Percentiles rank a stretch among this genome's conserved stretches.
These are phyloP conservation scores for Poa annua DNA, from an alignment of 176 grass and related monocot genomes.

Conservation along the genomic window DNA sequence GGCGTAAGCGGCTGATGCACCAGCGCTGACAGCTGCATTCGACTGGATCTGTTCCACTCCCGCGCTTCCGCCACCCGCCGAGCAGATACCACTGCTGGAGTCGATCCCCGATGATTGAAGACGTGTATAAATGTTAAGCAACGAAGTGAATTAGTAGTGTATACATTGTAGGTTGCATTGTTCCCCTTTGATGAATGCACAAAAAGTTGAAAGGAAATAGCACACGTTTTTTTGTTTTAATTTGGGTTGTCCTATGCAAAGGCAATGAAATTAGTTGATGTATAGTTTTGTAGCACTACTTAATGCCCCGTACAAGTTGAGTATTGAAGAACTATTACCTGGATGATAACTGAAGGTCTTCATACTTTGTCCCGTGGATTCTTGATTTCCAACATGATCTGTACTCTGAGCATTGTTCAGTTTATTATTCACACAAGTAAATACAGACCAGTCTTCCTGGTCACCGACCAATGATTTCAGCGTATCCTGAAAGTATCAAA, in stretches of 20 bases:
- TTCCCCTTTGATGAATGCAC: neutral
- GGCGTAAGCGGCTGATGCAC: too few relatives aligned
- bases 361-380: slow-evolving; percentile 17
- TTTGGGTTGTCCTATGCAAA: neutral
- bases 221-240: neutral
- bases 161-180: too few relatives aligned
- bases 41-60: too few relatives aligned
- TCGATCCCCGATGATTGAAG: too few relatives aligned
- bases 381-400: neutral
- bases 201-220: neutral
- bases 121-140: too few relatives aligned
- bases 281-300: neutral
- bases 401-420: slow-evolving; percentile 31
- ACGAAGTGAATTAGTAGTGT: too few relatives aligned
- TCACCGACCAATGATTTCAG: slow-evolving; percentile 25
- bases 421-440: slow-evolving; percentile 31
- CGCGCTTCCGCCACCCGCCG: too few relatives aligned
- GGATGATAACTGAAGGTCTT: slow-evolving; percentile 19
- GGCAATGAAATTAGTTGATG: neutral
- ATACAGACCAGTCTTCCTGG: slow-evolving; percentile 47
- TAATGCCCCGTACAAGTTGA: slow-evolving; percentile 24
- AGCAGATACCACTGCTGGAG: too few relatives aligned
- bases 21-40: too few relatives aligned
- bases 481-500: slow-evolving; percentile 23
- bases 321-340: slow-evolving; percentile 41